These are phyloP conservation scores for Bidens hawaiensis DNA, from an alignment of 140 eudicot genomes.

Conservation along the genomic window DNA sequence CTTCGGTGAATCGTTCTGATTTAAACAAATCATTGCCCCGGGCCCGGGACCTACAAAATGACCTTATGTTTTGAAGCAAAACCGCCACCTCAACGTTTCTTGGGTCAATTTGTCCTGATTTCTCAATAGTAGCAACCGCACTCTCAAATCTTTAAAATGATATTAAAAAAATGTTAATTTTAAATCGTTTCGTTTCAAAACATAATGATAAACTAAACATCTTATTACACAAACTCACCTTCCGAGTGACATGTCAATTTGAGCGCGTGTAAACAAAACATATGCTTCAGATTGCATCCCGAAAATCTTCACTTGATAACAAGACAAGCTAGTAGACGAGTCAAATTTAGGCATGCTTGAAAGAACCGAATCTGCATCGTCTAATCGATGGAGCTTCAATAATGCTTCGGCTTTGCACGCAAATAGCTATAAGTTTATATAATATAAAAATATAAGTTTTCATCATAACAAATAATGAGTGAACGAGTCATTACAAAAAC, in stretches of 20 bases:
- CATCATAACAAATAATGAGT: not conserved
- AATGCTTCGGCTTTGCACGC: slow-evolving; percentile 96
- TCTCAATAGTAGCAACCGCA: slow-evolving; percentile 54
- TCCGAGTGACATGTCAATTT: slow-evolving; percentile 71
- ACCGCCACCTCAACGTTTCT: slow-evolving; percentile 47
- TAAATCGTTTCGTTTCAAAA: no score
- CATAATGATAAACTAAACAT: not conserved
- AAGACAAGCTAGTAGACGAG: slow-evolving; percentile 19
- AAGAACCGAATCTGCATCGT: slow-evolving; percentile 49
- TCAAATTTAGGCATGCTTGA: slow-evolving; percentile 42
- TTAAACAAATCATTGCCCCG: slow-evolving; percentile 85
- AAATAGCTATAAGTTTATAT: slow-evolving; percentile 56
- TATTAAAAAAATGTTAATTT: no score
- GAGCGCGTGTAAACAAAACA: slow-evolving; percentile 54
- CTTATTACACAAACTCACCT: slow-evolving; percentile 45
- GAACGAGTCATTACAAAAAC: not conserved
- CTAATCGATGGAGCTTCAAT: slow-evolving; percentile 51
- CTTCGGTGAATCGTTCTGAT: slow-evolving; percentile 70
- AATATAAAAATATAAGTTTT: slow-evolving; percentile 24
- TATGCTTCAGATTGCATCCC: no score
- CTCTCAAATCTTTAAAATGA: no score
- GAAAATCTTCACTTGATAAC: slow-evolving; percentile 59
- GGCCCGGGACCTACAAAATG: slow-evolving; percentile 63
- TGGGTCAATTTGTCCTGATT: slow-evolving; percentile 56
- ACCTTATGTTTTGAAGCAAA: slow-evolving; percentile 44